phyloP scores from a whole-genome alignment of 768 basidiomycete genomes.

The Rubroboletus satanas region DNA sequence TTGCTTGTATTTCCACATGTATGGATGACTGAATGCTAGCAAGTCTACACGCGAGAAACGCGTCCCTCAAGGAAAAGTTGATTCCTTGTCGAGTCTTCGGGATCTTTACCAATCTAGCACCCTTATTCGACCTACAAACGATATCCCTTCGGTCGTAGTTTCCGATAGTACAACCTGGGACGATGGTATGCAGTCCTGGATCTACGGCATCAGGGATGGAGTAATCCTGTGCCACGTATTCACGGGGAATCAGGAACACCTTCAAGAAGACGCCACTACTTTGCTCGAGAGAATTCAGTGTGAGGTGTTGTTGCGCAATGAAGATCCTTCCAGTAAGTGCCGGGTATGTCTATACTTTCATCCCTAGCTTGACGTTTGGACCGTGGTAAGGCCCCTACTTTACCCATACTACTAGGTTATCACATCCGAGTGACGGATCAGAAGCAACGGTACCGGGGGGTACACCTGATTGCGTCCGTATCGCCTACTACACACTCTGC shows the following conservation, averaged over 20 bases:
- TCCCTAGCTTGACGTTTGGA: constrained; percentile 2
- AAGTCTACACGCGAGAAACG: constrained; percentile 9
- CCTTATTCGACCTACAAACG: constrained; percentile 16
- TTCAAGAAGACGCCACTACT: constrained; percentile 38
- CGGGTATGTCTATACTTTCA: not conserved
- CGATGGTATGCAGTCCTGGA: constrained; percentile 30
- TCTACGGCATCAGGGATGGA: constrained; percentile 18
- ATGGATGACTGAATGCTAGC: constrained; percentile 9
- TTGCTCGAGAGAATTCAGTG: constrained; percentile 41
- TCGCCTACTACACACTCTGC: constrained; percentile 27
- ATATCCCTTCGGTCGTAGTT: constrained; percentile 17
- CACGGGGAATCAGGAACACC: constrained; percentile 40
- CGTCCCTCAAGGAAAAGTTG: constrained; percentile 13
- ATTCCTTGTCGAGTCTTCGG: constrained; percentile 24
- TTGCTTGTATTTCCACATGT: not conserved
- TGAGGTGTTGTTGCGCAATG: constrained; percentile 21
- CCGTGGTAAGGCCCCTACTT: constrained; percentile 28
- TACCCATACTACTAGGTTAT: constrained; percentile 16
- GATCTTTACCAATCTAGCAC: constrained; percentile 9
- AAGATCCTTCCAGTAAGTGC: constrained; percentile 21
- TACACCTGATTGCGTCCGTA: constrained; percentile 20
- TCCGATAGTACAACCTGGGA: constrained; percentile 22
- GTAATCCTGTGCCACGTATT: constrained; percentile 43
- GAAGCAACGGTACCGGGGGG: constrained; percentile 23
- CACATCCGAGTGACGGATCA: constrained; percentile 9